These are phyloP conservation scores for Naganishia vaughanmartiniae DNA, from an alignment of 768 basidiomycete species.

Conservation along the genomic window DNA sequence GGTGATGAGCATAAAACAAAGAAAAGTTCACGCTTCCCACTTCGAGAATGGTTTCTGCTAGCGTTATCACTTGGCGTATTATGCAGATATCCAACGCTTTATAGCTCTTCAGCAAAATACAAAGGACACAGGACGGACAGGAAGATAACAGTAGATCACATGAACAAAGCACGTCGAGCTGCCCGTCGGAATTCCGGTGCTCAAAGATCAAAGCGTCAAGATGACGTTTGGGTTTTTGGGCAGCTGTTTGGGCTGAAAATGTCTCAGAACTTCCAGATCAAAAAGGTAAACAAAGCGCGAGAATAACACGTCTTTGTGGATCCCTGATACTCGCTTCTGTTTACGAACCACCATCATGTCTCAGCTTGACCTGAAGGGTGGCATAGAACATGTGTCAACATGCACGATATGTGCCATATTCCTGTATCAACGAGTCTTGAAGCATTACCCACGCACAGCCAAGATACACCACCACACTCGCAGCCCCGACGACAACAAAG, in stretches of 20 bases:
- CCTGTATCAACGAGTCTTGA: not conserved
- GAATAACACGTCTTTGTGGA: not conserved
- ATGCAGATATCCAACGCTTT: no score
- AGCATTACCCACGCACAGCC: not conserved
- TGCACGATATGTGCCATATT: not conserved
- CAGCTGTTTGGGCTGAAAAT: constrained; percentile 1
- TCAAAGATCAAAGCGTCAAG: not conserved
- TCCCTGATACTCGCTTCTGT: not conserved
- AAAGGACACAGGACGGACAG: no score
- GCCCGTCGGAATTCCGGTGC: not conserved
- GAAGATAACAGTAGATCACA: no score
- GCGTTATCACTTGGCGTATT: no score
- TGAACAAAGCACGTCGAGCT: no score
- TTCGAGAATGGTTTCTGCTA: no score
- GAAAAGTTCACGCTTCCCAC: no score
- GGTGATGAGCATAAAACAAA: not conserved
- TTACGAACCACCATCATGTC: constrained; percentile 4
- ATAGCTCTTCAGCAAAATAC: no score
- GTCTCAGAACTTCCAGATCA: not conserved
- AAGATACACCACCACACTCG: not conserved
- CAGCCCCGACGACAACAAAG: not conserved
- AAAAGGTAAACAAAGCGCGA: constrained; percentile 6
- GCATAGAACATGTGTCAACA: not conserved
- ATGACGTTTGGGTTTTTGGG: constrained; percentile 15
- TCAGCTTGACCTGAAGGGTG: not conserved